Conservation (phyloP, 768 basidiomycete species). For the Dacryopinax spathularia region DNA sequence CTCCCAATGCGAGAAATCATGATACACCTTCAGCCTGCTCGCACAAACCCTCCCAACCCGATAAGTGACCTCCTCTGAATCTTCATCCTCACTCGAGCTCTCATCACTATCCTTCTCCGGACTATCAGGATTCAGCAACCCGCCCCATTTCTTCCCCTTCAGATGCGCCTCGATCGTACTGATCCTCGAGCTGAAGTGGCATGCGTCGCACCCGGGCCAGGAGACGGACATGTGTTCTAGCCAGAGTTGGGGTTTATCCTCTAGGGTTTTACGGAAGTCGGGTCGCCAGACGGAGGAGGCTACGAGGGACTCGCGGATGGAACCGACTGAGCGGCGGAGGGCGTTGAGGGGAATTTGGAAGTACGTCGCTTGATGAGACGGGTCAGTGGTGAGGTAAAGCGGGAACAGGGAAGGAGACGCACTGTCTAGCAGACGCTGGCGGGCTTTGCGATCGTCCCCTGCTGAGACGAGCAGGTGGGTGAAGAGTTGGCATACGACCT, state of each 20-base stretch:
- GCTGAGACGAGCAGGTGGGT: conserved; percentile 62
- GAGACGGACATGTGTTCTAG: conserved; percentile 40
- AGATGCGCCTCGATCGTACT: conserved; percentile 51
- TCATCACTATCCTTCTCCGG: conserved; percentile 48
- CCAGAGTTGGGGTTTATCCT: conserved; percentile 51
- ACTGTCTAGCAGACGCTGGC: conserved; percentile 40
- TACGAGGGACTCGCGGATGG: conserved; percentile 60
- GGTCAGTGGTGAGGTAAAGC: background rate
- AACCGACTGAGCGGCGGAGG: conserved; percentile 53
- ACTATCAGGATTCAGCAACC: background rate
- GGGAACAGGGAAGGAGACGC: conserved; percentile 8
- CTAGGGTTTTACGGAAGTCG: conserved; percentile 48
- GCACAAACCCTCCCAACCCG: conserved; percentile 69
- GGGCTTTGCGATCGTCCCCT: conserved; percentile 35
- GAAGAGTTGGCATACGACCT: conserved; percentile 75
- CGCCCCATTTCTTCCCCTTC: conserved; percentile 47
- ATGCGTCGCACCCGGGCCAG: conserved; percentile 64
- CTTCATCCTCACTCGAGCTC: conserved; percentile 19
- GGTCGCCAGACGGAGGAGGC: conserved; percentile 74
- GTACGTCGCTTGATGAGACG: conserved; percentile 37
- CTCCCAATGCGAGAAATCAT: conserved; percentile 73
- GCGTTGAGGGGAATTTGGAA: conserved; percentile 56
- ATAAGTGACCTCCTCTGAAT: conserved; percentile 17
- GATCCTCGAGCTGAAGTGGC: conserved; percentile 54
- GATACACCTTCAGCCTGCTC: conserved; percentile 48